These are phyloP conservation scores for Mortierella claussenii DNA, from an alignment of 192 early-diverging fungal species.

Conservation along the genomic window DNA sequence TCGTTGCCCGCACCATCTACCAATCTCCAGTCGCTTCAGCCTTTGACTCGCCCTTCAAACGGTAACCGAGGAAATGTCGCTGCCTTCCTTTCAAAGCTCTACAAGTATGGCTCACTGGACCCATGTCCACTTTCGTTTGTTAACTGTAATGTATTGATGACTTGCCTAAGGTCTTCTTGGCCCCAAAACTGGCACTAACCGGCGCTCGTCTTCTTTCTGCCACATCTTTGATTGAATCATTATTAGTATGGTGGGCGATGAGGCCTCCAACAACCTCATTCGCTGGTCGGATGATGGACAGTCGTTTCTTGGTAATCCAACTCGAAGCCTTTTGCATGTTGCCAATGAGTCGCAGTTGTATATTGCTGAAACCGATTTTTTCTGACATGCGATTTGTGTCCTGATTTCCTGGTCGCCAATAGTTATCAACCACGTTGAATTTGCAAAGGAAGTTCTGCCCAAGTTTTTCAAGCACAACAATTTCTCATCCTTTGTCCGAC, in stretches of 20 bases:
- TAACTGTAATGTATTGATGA: too few relatives aligned
- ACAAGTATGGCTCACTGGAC: conserved; percentile 42
- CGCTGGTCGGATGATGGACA: conserved; percentile 88
- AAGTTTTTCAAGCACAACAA: conserved; percentile 94
- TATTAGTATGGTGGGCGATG: conserved; percentile 89
- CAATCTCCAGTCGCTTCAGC: conserved; percentile 25
- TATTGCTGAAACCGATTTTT: too few relatives aligned
- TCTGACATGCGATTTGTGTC: too few relatives aligned
- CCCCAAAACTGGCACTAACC: background rate
- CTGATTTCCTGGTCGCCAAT: too few relatives aligned
- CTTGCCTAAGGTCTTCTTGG: too few relatives aligned
- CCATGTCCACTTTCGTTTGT: too few relatives aligned
- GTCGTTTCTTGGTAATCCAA: conserved; percentile 85
- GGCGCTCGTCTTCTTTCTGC: background rate
- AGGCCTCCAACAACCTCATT: conserved; percentile 81
- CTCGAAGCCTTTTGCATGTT: too few relatives aligned
- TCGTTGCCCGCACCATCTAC: background rate
- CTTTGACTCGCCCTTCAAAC: conserved; percentile 18
- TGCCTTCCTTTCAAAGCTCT: conserved; percentile 34
- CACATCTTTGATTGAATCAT: background rate
- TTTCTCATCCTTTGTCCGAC: conserved; percentile 90
- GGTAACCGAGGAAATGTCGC: conserved; percentile 29
- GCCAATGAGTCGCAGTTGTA: too few relatives aligned
- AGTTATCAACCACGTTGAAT: conserved; percentile 78
- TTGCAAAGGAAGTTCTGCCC: conserved; percentile 85